Percentiles rank a stretch among this genome's conserved stretches.
These are phyloP conservation scores for Chaetomium olivaceum DNA, from an alignment of 2,329 filamentous ascomycete species.

Conservation along the genomic window DNA sequence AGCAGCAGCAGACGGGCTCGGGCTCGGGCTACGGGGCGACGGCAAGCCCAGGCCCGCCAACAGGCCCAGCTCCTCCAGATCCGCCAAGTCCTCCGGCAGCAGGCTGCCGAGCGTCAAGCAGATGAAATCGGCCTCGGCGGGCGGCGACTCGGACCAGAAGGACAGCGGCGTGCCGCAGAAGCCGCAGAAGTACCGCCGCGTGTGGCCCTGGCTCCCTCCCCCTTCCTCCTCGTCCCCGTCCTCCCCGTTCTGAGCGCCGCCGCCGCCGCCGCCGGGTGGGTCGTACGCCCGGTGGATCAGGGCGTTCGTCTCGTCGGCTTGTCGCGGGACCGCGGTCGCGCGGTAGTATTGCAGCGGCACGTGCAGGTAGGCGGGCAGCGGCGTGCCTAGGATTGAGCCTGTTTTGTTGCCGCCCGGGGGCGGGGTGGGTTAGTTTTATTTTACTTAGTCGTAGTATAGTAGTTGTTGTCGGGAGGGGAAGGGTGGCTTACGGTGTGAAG, in stretches of 20 bases:
- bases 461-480: not conserved
- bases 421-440: not conserved
- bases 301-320: conserved; percentile 71
- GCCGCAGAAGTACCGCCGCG: conserved; percentile 81
- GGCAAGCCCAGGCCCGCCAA: conserved; percentile 40
- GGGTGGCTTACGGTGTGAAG: conserved; percentile 66
- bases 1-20: not conserved
- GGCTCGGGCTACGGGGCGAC: not conserved
- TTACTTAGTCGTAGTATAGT: no score
- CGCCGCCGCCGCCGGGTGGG: conserved; percentile 50
- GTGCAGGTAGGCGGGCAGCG: conserved; percentile 77
- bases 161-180: conserved; percentile 86
- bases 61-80: conserved; percentile 74
- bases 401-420: not conserved
- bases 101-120: conserved; percentile 80
- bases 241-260: no score
- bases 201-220: conserved; percentile 46
- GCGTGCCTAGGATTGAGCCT: conserved; percentile 61
- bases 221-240: no score
- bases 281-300: conserved; percentile 69
- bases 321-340: conserved; percentile 72
- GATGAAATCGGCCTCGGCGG: conserved; percentile 73
- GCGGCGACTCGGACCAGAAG: conserved; percentile 76
- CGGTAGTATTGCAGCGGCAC: conserved; percentile 81
- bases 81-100: conserved; percentile 66